These are phyloP conservation scores for Zalaria obscura DNA, from an alignment of 2,329 filamentous ascomycete species.

Conservation along the genomic window DNA sequence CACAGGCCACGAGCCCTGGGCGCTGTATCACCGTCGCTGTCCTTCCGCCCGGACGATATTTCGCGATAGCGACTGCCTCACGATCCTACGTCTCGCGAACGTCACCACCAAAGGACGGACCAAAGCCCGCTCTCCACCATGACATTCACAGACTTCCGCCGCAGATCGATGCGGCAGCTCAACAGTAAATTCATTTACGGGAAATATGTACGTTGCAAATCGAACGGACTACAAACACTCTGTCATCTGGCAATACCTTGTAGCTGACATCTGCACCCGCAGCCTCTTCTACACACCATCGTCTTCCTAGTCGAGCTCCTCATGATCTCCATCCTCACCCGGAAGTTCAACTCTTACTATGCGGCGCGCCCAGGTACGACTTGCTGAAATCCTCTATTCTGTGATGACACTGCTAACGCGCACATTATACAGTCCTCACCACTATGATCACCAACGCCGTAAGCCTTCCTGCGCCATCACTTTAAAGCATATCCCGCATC, in stretches of 20 bases:
- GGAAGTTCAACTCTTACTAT: constrained; percentile 91
- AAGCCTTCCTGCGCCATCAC: constrained; percentile 12
- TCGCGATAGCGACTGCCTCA: too few species aligned
- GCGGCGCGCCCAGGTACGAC: constrained; percentile 64
- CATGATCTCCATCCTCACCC: constrained; percentile 64
- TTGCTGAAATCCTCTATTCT: constrained; percentile 3
- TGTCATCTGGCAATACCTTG: neutral
- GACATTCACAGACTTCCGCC: neutral
- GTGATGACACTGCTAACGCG: constrained; percentile 1
- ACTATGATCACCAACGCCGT: constrained; percentile 98
- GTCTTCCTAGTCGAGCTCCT: constrained; percentile 82
- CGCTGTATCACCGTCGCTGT: too few species aligned
- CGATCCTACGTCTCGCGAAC: too few species aligned
- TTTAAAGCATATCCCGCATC: neutral
- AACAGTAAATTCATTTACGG: constrained; percentile 64
- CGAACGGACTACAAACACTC: too few species aligned
- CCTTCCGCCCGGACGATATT: too few species aligned
- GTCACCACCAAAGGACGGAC: too few species aligned
- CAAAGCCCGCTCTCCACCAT: too few species aligned
- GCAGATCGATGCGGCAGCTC: constrained; percentile 24
- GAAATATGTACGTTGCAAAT: constrained; percentile 55
- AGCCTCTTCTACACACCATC: constrained; percentile 79
- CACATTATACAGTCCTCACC: constrained; percentile 54
- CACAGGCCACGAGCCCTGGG: too few species aligned
- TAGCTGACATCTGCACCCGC: constrained; percentile 6